Base-by-base conservation (phyloP, 2,329 filamentous ascomycete genomes). In the Cytospora piceicola region DNA sequence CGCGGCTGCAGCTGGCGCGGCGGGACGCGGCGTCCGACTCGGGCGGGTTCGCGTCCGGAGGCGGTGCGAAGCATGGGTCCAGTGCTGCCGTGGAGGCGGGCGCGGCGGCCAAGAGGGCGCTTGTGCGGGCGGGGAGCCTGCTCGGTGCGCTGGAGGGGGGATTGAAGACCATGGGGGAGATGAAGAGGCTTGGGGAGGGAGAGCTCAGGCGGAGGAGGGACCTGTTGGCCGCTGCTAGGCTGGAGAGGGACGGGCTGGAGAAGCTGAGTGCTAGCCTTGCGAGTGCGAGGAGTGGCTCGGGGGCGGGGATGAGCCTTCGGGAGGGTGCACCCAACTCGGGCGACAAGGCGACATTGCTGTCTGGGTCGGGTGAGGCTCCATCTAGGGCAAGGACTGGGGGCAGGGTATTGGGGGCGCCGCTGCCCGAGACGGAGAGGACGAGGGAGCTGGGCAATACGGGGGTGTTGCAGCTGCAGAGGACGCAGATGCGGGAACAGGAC, bases 211-310 rank as follows among this genome's bases (percentile, higher is more conserved):
- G 92, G 8, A 80, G 92, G 58, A 82, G 86, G 64, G 92, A 95
- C 75, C 78, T 94, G 68, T 77, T 95, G 4, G 84, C 85, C 1
- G 84, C 88, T 15, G 90, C 90, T 8, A 82, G 86, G 71, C 90
- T 91, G 71, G 92, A 95, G 76, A 85, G 88, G 64, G 91, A 94
- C 64, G 90, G 89, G 3, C 79, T 95, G 22, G 91, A 95, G 71
- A 88, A 87, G 73, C 81, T 94, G 42, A 86, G 90, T 72, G 87
- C 88, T 69, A 89, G 76, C 64, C 76, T 83, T 68, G 75, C 78
- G 34, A 69, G 65, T 1, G 75, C 76, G 3, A 42, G 61, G 22
- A 46, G 56, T 29, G 36, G 46, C 3, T 76, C 75, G 6, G 76
- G 86, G 20, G 83, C 87, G 70, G 80, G 80, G 49, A 59, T 83